Conservation (phyloP, 441 rosid genomes). For the Raphanus hybrid region DNA sequence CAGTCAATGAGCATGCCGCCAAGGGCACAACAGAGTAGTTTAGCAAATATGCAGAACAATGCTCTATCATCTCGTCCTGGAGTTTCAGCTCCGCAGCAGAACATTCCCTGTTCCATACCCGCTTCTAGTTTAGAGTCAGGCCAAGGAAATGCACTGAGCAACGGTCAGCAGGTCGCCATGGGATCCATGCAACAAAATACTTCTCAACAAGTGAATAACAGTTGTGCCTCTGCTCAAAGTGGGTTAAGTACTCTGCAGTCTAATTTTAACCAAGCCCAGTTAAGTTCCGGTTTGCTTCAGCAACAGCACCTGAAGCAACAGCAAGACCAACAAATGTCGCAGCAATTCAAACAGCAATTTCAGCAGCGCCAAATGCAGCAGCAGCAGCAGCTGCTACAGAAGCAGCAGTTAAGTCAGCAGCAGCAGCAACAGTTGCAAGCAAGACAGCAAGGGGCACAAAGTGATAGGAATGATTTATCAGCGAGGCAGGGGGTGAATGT, state of each 20-base stretch:
- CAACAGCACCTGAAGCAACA: slow-evolving; percentile 85
- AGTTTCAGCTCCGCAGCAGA: too few relatives aligned
- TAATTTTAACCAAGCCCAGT: slow-evolving; percentile 60
- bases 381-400: slow-evolving; percentile 55
- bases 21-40: too few relatives aligned
- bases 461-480: slow-evolving; percentile 73
- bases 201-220: slow-evolving; percentile 66
- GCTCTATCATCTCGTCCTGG: too few relatives aligned
- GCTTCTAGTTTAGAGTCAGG: too few relatives aligned
- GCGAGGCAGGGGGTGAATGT: slow-evolving; percentile 66
- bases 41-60: too few relatives aligned
- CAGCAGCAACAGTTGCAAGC: slow-evolving; percentile 63
- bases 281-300: slow-evolving; percentile 73
- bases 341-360: slow-evolving; percentile 63
- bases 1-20: slow-evolving; percentile 55
- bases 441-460: slow-evolving; percentile 78
- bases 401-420: slow-evolving; percentile 51
- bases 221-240: slow-evolving; percentile 65
- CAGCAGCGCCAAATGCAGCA: slow-evolving; percentile 72
- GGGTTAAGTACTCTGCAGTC: slow-evolving; percentile 64
- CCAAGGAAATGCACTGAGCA: too few relatives aligned
- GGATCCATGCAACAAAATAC: slow-evolving; percentile 78
- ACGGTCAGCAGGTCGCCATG: slow-evolving; percentile 48
- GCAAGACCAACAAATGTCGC: slow-evolving; percentile 67
- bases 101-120: too few relatives aligned